Evolutionary conservation across 495 filamentous ascomycete species (phyloP), one percentile per base, ranked within the genome.

Genomic region (Aspergillus conjunctus): DNA sequence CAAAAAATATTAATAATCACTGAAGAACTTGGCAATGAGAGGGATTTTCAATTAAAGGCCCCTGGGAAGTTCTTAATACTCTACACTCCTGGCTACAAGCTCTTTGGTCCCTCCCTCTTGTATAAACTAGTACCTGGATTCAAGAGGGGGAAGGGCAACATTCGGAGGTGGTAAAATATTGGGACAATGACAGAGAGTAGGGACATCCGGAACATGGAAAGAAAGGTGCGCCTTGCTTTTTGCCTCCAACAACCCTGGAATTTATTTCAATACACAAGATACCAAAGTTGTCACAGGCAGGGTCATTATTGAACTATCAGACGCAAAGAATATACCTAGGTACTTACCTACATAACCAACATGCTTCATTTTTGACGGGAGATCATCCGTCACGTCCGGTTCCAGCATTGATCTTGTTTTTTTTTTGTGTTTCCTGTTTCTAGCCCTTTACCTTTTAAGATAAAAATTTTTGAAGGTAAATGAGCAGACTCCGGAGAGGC

Each of bases 331-430:
- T 33, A 37, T 45, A n/a, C n/a, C n/a, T n/a, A n/a, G n/a, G n/a
- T n/a, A n/a, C n/a, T 34, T 3, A 33, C 5, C 21, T 51, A 41
- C 31, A 44, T 43, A 9, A 11, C 37, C 12, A 9, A 26, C 39
- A 43, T 62, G 59, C 51, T 58, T 65, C 45, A 66, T 41, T 44
- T 51, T 51, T 54, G 61, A 59, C 59, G 59, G 59, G 46, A 59
- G 63, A 66, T 66, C 59, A 66, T 56, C 63, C 63, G 63, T 61
- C 54, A 48, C 7, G 39, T 43, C 39, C 39, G 10, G 12, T 43
- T 43, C 39, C 39, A 43, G 10, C 17, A 43, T 5, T 17, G 12
- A 48, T 5, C n/a, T 45, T 32, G 45, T 58, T 26, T 58, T 34
- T 48, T 17, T 37, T 46, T 56, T 34, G 32, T 21, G 34, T 6